Percentiles rank a stretch among this genome's conserved stretches.
phyloP scores from a whole-genome alignment of 352 stramenopile species.

The Globisporangium polare region DNA sequence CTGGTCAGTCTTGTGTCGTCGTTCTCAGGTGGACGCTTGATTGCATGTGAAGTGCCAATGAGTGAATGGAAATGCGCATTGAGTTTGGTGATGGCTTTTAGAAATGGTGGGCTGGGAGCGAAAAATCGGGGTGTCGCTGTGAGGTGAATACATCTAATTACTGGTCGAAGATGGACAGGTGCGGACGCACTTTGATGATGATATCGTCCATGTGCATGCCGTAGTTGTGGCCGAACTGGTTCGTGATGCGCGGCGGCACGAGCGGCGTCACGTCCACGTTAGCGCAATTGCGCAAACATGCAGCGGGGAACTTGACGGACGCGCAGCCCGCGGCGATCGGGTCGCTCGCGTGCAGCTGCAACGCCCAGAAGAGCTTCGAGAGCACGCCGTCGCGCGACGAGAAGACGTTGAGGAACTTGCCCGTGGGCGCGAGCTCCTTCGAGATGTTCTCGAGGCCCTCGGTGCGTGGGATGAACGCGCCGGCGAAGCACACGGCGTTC shows the following conservation, averaged over 20 bases:
- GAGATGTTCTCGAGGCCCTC: constrained; percentile 35
- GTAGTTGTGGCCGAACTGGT: constrained; percentile 83
- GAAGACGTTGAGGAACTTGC: constrained; percentile 78
- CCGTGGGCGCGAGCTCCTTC: constrained; percentile 27
- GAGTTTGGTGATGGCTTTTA: neutral
- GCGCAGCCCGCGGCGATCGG: constrained; percentile 50
- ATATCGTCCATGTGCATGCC: constrained; percentile 63
- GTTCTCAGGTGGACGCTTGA: neutral
- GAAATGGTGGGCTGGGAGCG: neutral
- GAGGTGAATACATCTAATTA: constrained; percentile 6
- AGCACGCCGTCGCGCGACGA: constrained; percentile 70
- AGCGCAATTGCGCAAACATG: constrained; percentile 15
- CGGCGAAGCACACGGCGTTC: constrained; percentile 68
- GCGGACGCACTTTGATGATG: constrained; percentile 37
- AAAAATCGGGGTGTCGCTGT: neutral
- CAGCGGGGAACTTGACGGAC: constrained; percentile 14
- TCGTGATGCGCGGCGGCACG: constrained; percentile 48
- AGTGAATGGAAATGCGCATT: neutral
- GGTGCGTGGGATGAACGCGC: constrained; percentile 48
- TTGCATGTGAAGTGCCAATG: neutral
- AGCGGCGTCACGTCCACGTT: constrained; percentile 78
- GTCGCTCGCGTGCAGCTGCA: constrained; percentile 42
- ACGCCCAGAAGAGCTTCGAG: constrained; percentile 68
- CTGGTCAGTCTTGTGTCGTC: neutral
- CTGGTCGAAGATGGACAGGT: constrained; percentile 20